Percentiles rank a stretch among this genome's conserved stretches.
These are phyloP conservation scores for Cyberlindnera americana DNA, from an alignment of 805 yeast species.

Conservation along the genomic window DNA sequence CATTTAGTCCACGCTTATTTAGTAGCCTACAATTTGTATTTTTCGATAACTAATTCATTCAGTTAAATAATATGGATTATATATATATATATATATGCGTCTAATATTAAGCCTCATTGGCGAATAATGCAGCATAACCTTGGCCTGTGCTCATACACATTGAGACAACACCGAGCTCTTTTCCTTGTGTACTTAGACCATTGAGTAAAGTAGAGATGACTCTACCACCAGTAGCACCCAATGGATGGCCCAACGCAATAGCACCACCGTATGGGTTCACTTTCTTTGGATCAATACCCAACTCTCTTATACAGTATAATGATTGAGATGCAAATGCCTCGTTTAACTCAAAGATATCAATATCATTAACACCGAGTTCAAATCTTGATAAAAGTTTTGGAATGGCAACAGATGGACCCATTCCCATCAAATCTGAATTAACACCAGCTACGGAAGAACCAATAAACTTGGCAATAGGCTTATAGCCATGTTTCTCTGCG, in stretches of 20 bases:
- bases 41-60: no score
- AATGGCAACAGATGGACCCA: constrained; percentile 91
- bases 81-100: no score
- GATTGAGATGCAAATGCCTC: constrained; percentile 98
- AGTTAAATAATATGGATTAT: no score
- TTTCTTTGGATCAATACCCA: constrained; percentile 61
- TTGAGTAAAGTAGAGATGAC: constrained; percentile 35
- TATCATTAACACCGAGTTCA: constrained; percentile 55
- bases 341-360: constrained; percentile 79
- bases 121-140: constrained; percentile 36
- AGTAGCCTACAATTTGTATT: no score
- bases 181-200: constrained; percentile 30
- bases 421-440: constrained; percentile 93
- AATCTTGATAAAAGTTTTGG: constrained; percentile 66
- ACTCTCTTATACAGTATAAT: constrained; percentile 61
- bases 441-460: constrained; percentile 79
- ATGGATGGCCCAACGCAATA: constrained; percentile 92
- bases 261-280: constrained; percentile 96
- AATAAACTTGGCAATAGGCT: constrained; percentile 70
- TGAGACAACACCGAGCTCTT: constrained; percentile 35
- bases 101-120: constrained; percentile 26
- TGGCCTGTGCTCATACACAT: constrained; percentile 42
- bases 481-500: constrained; percentile 67
- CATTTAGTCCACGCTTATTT: no score
- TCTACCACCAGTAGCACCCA: constrained; percentile 65